phyloP scores from a whole-genome alignment of 352 stramenopile species.

The Phytophthora melonis region DNA sequence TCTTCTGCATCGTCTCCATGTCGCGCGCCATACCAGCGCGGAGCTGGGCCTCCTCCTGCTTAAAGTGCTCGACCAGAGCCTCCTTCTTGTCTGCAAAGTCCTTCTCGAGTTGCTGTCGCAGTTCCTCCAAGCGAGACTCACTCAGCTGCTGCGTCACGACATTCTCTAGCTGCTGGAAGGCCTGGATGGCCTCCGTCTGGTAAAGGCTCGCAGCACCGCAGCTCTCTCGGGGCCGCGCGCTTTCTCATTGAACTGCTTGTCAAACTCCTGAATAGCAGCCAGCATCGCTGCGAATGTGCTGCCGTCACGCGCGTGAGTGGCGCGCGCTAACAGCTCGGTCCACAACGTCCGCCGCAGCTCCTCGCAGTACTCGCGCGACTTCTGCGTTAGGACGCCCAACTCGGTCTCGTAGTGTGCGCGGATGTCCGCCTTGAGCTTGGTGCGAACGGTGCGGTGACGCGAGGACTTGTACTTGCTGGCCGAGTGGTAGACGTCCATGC shows the following conservation, averaged over 20 bases:
- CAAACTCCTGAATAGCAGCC: conserved; percentile 61
- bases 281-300: conserved; percentile 54
- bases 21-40: conserved; percentile 66
- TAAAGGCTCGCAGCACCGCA: conserved; percentile 68
- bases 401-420: conserved; percentile 51
- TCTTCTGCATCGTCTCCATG: conserved; percentile 75
- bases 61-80: conserved; percentile 71
- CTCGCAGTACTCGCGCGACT: conserved; percentile 67
- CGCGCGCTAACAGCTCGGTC: conserved; percentile 38
- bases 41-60: conserved; percentile 70
- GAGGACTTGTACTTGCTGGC: conserved; percentile 52
- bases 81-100: conserved; percentile 73
- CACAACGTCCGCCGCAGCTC: conserved; percentile 52
- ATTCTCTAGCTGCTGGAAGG: conserved; percentile 65
- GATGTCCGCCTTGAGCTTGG: conserved; percentile 62
- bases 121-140: conserved; percentile 57
- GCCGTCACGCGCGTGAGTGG: conserved; percentile 10
- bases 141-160: conserved; percentile 62
- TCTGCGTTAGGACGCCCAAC: conserved; percentile 42
- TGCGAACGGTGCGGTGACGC: conserved; percentile 55
- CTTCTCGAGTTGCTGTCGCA: conserved; percentile 61
- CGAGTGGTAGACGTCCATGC: conserved; percentile 75
- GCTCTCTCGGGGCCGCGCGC: conserved; percentile 65
- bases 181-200: conserved; percentile 55
- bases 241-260: conserved; percentile 51